Evolutionary conservation across 179 eudicot species (phyloP).

Genomic region (Sideroxylon spinosum): DNA sequence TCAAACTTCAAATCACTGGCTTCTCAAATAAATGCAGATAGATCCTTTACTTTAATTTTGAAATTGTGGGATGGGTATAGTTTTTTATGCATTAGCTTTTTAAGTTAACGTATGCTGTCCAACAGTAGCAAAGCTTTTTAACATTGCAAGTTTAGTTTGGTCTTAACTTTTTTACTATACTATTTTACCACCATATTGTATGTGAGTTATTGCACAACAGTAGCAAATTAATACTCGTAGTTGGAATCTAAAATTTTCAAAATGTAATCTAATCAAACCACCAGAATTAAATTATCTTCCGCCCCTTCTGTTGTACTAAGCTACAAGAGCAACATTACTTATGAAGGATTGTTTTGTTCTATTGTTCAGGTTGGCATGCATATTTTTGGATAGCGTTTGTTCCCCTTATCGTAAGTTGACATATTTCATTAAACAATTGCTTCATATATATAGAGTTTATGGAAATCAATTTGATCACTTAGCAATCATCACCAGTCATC

Average conservation of each 20-base stretch:
- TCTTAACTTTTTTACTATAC: no score
- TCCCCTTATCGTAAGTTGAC: constrained; percentile 67
- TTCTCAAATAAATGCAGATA: neutral
- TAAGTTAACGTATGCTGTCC: no score
- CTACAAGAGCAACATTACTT: neutral
- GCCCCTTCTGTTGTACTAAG: neutral
- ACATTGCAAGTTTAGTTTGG: no score
- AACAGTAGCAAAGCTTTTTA: no score
- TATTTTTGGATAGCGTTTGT: constrained; percentile 85
- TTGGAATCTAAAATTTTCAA: no score
- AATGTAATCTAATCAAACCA: no score
- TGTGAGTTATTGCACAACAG: no score
- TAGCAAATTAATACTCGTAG: no score
- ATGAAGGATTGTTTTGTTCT: neutral
- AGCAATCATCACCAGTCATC: neutral
- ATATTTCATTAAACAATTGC: neutral
- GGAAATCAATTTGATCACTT: neutral
- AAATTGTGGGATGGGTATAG: no score
- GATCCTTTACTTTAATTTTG: no score
- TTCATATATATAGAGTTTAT: neutral
- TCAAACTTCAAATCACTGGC: neutral
- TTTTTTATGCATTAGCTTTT: no score
- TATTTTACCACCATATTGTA: no score
- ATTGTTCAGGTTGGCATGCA: constrained; percentile 71
- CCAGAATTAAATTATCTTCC: neutral